Conservation (phyloP, 192 early-diverging fungal species). For the Gaertneriomyces sp. region DNA sequence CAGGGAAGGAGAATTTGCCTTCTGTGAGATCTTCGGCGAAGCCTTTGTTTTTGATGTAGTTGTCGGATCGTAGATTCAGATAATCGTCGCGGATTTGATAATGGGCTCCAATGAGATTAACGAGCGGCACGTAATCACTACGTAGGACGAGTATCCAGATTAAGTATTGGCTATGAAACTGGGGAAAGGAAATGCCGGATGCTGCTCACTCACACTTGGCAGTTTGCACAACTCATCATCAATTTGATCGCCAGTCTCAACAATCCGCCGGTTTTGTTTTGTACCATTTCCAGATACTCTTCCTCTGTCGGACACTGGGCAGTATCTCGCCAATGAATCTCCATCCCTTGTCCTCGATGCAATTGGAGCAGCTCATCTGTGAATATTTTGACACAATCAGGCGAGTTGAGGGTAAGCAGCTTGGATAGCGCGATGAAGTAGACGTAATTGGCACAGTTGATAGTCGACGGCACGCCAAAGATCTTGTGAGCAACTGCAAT, state of each 20-base stretch:
- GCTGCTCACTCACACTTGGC: constrained; percentile 9
- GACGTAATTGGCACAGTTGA: constrained; percentile 96
- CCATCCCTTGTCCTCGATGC: constrained; percentile 97
- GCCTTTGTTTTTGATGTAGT: constrained; percentile 93
- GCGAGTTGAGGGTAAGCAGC: constrained; percentile 60
- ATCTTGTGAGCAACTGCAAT: constrained; percentile 85
- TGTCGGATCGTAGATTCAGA: constrained; percentile 82
- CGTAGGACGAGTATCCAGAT: no score
- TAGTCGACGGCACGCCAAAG: constrained; percentile 86
- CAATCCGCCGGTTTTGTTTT: constrained; percentile 97
- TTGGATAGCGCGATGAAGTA: constrained; percentile 88
- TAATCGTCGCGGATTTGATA: constrained; percentile 99
- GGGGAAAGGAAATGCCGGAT: neutral
- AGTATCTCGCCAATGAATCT: constrained; percentile 92
- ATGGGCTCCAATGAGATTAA: constrained; percentile 85
- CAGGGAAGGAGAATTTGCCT: constrained; percentile 97
- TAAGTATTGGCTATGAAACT: neutral
- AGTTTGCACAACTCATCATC: constrained; percentile 69
- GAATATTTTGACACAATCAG: constrained; percentile 75
- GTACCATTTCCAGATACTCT: constrained; percentile 92
- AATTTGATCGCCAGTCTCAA: constrained; percentile 88
- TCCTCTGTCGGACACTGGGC: constrained; percentile 86
- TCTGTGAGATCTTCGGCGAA: constrained; percentile 98
- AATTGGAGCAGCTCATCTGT: constrained; percentile 87
- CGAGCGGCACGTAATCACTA: constrained; percentile 76